These are phyloP conservation scores for Paxillus involutus DNA, from an alignment of 768 basidiomycete genomes.

Conservation along the genomic window DNA sequence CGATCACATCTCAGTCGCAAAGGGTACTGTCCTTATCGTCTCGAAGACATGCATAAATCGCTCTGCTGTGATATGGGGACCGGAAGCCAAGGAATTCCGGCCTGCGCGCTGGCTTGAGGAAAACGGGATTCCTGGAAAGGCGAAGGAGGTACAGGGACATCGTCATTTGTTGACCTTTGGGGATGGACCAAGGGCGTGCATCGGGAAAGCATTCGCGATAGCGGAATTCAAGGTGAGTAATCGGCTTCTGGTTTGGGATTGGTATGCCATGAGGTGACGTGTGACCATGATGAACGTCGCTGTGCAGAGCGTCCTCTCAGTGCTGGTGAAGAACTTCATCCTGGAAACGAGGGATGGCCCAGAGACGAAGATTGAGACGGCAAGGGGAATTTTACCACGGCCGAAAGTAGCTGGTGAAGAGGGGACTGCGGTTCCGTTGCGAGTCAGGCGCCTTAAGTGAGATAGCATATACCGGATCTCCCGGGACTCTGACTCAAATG, in stretches of 20 bases:
- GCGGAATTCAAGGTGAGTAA: conserved; percentile 31
- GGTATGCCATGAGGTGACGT: no score
- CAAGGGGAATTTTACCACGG: conserved; percentile 1
- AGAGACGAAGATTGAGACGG: background rate
- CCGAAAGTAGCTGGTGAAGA: no score
- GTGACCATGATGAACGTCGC: background rate
- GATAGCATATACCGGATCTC: background rate
- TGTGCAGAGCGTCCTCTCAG: conserved; percentile 38
- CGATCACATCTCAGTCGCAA: conserved; percentile 42
- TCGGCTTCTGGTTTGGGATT: no score
- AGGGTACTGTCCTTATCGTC: conserved; percentile 40
- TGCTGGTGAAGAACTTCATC: conserved; percentile 31
- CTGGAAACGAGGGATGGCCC: background rate
- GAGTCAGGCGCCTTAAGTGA: conserved; percentile 19
- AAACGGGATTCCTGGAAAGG: conserved; percentile 22
- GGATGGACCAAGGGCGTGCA: conserved; percentile 51
- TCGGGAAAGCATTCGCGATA: conserved; percentile 49
- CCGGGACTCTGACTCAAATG: no score
- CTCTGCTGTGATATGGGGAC: conserved; percentile 60
- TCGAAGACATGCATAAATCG: conserved; percentile 45
- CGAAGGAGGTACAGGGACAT: conserved; percentile 47
- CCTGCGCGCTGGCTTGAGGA: conserved; percentile 63
- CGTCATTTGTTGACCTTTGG: conserved; percentile 51
- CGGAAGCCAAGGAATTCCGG: conserved; percentile 54
- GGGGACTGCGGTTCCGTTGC: conserved; percentile 21